Evolutionary conservation across 2,329 filamentous ascomycete genomes (phyloP).

Genomic region (Didymella keratinophila): DNA sequence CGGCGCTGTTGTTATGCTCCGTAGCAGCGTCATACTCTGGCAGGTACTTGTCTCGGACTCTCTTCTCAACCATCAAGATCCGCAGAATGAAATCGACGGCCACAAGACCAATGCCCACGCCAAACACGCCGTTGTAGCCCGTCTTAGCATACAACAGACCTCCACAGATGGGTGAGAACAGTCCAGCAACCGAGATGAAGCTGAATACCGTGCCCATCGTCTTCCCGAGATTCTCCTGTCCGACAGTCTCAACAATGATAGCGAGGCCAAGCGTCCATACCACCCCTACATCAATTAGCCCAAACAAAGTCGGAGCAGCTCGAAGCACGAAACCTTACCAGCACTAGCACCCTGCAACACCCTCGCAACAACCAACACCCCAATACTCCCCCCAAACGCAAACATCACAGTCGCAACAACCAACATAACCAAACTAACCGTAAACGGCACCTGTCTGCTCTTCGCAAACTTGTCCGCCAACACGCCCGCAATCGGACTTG

Average conservation of each 20-base stretch:
- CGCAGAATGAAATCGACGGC: slow-evolving; percentile 67
- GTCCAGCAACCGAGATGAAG: slow-evolving; percentile 65
- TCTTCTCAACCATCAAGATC: slow-evolving; percentile 64
- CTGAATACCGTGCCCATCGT: slow-evolving; percentile 68
- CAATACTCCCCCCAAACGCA: slow-evolving; percentile 59
- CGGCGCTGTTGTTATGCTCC: slow-evolving; percentile 5
- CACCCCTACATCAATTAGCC: slow-evolving; percentile 51
- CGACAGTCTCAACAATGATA: slow-evolving; percentile 66
- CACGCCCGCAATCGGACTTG: slow-evolving; percentile 61
- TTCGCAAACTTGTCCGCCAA: slow-evolving; percentile 60
- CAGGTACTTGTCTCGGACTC: slow-evolving; percentile 54
- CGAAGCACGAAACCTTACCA: background rate
- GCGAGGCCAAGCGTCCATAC: slow-evolving; percentile 69
- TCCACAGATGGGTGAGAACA: slow-evolving; percentile 66
- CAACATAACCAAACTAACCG: slow-evolving; percentile 62
- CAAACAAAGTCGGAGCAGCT: too few species aligned
- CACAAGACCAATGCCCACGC: slow-evolving; percentile 62
- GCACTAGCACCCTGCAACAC: slow-evolving; percentile 65
- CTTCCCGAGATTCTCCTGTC: slow-evolving; percentile 65
- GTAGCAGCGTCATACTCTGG: slow-evolving; percentile 8
- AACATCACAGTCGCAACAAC: slow-evolving; percentile 64
- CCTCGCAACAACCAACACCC: slow-evolving; percentile 61
- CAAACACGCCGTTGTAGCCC: slow-evolving; percentile 67
- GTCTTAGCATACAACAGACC: slow-evolving; percentile 67
- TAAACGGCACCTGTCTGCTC: slow-evolving; percentile 65